phyloP scores from a whole-genome alignment of 176 grass and related monocot genomes.

The Triticum monococcum region DNA sequence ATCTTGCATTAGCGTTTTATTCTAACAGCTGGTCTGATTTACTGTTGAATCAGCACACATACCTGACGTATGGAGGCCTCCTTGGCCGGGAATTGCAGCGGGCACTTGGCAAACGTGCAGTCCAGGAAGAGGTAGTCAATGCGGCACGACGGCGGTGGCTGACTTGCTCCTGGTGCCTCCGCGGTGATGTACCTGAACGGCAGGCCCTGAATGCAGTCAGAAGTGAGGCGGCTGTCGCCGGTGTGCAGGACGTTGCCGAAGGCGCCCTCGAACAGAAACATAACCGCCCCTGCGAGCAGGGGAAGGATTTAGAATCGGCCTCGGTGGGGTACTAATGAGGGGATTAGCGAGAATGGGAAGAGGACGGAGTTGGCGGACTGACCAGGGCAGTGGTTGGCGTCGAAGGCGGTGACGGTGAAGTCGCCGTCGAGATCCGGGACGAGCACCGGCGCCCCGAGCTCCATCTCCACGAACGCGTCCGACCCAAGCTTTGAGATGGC shows the following conservation, averaged over 20 bases:
- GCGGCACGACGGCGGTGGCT: background rate
- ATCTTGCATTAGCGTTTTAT: too few relatives aligned
- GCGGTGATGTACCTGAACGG: slow-evolving; percentile 32
- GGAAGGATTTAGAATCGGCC: background rate
- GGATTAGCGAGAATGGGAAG: background rate
- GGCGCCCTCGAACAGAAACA: slow-evolving; percentile 77
- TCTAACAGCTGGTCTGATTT: background rate
- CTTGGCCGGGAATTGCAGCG: slow-evolving; percentile 58
- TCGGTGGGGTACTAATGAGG: background rate
- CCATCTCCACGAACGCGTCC: slow-evolving; percentile 59
- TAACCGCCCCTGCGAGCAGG: slow-evolving; percentile 46
- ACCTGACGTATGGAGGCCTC: slow-evolving; percentile 67
- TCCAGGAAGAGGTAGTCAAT: slow-evolving; percentile 72
- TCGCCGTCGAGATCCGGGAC: slow-evolving; percentile 55
- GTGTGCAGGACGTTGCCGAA: slow-evolving; percentile 68
- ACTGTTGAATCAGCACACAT: background rate
- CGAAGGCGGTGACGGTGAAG: slow-evolving; percentile 60
- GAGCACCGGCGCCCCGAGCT: slow-evolving; percentile 35
- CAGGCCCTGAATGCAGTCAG: slow-evolving; percentile 43
- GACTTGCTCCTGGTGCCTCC: background rate
- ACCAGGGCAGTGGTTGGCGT: slow-evolving; percentile 81
- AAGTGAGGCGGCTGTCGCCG: slow-evolving; percentile 67
- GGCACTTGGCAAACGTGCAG: slow-evolving; percentile 67
- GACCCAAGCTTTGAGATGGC: slow-evolving; percentile 28
- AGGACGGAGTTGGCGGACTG: background rate